A percentile compares a stretch with the other conserved stretches of the same genome.
Conservation (phyloP, 2,329 filamentous ascomycete species). For the Sclerotinia borealis region DNA sequence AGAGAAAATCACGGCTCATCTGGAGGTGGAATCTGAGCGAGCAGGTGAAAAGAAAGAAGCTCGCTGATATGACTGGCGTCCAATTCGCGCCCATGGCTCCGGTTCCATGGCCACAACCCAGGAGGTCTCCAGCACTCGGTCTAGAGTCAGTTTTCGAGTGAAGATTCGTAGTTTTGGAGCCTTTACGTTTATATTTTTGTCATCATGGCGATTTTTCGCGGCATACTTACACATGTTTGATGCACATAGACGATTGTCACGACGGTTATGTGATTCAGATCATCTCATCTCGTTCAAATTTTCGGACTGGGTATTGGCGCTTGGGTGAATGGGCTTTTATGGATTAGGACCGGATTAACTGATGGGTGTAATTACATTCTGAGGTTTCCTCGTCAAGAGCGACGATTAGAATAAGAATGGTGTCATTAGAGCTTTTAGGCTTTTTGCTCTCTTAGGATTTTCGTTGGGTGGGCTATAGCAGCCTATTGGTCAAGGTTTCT, state of each 20-base stretch:
- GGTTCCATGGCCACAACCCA: constrained; percentile 37
- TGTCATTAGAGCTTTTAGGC: not conserved
- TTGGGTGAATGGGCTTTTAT: not conserved
- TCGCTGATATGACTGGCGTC: constrained; percentile 41
- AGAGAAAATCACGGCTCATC: constrained; percentile 40
- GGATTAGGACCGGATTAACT: not conserved
- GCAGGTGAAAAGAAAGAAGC: constrained; percentile 47
- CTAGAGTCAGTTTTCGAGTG: constrained; percentile 23
- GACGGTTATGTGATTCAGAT: not conserved
- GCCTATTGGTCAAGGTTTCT: not conserved
- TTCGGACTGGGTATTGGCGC: not conserved
- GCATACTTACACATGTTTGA: not conserved
- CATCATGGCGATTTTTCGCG: not conserved
- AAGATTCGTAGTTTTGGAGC: not conserved
- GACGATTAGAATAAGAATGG: too few species aligned
- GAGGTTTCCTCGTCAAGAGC: too few species aligned
- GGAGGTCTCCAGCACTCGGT: constrained; percentile 13
- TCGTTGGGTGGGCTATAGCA: not conserved
- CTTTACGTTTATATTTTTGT: not conserved
- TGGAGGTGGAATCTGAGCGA: constrained; percentile 48
- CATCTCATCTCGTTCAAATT: not conserved
- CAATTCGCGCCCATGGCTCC: constrained; percentile 38
- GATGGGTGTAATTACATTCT: not conserved
- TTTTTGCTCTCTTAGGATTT: not conserved
- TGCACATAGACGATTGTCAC: not conserved